Base-by-base conservation (phyloP, 176 grass and related monocot genomes). In the Cenchrus purpureus region DNA sequence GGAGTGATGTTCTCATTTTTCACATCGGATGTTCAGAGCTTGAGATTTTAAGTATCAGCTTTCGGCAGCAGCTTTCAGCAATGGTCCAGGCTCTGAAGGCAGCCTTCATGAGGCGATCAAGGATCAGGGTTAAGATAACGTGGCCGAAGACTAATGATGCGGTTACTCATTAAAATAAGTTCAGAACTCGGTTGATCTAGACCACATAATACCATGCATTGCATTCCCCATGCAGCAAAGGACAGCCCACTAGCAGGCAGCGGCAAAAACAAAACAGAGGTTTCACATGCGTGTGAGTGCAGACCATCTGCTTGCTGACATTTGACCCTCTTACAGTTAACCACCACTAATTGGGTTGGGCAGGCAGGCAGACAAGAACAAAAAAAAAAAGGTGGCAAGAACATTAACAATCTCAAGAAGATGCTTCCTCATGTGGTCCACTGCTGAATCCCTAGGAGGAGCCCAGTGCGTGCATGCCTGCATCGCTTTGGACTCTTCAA, bases 401-500 rank as follows among this genome's bases (percentile, higher is more conserved):
- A 34, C 34, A 86, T 65, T 32, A 86, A 77, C 66, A 67, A 58
- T 67, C 84, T 70, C 65, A 57, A 87, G 51, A 87, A 91, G 80
- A 91, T 84, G 76, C 83, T 78, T 59, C 89, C 73, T 72, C 79
- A 71, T 84, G 76, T 74, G 77, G 85, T 84, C 85, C 76, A 65
- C 63, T 76, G 85, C 44, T 87, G 57, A 81, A 87, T 73, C 81
- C 85, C 69, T 80, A 74, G 80, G 78, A 74, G 75, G 78, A 90
- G 68, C 3, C 57, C 32, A 73, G 50, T 6, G 68, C 75, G 52
- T 88, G 49, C 58, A 12, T 61, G 88, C 57, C 76, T 68, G 73
- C 79, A 82, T 66, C 43, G 53, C 89, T 69, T 74, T 90, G 88
- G 89, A 87, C 45, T 84, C 85, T 71, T 80, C 85, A 81, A 87